Conservation (phyloP, 768 basidiomycete genomes). For the Pulveroboletus sp. region DNA sequence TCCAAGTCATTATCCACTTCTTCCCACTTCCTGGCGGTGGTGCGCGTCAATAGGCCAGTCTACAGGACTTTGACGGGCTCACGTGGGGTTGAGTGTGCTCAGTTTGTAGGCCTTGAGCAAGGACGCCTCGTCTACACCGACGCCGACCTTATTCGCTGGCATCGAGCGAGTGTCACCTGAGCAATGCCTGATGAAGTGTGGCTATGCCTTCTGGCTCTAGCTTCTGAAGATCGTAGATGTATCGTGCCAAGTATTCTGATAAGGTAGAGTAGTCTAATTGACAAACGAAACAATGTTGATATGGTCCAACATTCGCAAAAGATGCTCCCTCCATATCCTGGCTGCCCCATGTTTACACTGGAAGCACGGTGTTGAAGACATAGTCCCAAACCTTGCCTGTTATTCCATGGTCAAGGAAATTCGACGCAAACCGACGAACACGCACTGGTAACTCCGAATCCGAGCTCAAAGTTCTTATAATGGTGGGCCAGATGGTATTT, state of each 20-base stretch:
- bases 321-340: not conserved
- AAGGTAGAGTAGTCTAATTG: constrained; percentile 8
- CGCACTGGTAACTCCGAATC: constrained; percentile 92
- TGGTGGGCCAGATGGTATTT: constrained; percentile 97
- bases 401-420: constrained; percentile 1
- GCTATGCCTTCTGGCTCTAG: constrained; percentile 7
- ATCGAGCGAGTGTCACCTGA: constrained; percentile 1
- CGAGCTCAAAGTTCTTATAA: constrained; percentile 97
- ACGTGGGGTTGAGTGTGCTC: constrained; percentile 73
- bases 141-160: constrained; percentile 49
- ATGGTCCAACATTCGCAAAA: not conserved
- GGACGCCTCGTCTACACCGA: constrained; percentile 73
- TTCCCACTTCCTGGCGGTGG: constrained; percentile 70
- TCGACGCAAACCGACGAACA: constrained; percentile 2
- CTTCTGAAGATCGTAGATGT: not conserved
- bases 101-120: constrained; percentile 87
- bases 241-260: constrained; percentile 7
- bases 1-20: constrained; percentile 82
- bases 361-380: constrained; percentile 80
- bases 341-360: constrained; percentile 38
- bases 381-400: constrained; percentile 91
- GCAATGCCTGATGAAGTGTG: constrained; percentile 2
- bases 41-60: constrained; percentile 4
- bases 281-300: constrained; percentile 8
- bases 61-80: constrained; percentile 17